phyloP scores from a whole-genome alignment of 257 asterid species.

The Solanum ahanhuiri region DNA sequence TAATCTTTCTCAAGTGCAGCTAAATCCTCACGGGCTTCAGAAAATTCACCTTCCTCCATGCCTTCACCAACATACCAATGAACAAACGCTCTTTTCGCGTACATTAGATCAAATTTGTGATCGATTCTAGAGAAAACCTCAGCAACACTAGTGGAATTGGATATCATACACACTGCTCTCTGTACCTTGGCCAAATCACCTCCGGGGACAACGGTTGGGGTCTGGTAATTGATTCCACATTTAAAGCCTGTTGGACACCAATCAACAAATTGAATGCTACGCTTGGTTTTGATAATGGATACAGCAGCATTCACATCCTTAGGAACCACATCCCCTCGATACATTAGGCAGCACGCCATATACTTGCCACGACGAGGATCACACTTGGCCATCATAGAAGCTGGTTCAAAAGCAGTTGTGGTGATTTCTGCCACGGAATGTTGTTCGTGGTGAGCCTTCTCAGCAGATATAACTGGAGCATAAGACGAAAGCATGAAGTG shows the following conservation, averaged over 20 bases:
- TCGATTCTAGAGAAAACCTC: slow-evolving; percentile 6
- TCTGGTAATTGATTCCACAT: slow-evolving; percentile 3
- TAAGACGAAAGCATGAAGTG: slow-evolving; percentile 10
- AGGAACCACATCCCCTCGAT: slow-evolving; percentile 7
- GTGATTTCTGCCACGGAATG: slow-evolving; percentile 6
- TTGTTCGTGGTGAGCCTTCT: slow-evolving; percentile 1
- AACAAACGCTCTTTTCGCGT: slow-evolving; percentile 5
- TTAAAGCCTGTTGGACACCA: slow-evolving; percentile 9
- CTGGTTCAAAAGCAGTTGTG: slow-evolving; percentile 3
- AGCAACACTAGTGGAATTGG: slow-evolving; percentile 2
- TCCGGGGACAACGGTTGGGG: slow-evolving; percentile 2
- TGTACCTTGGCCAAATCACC: slow-evolving; percentile 6
- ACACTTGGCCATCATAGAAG: slow-evolving; percentile 8
- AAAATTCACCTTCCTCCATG: slow-evolving; percentile 9
- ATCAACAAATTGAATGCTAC: slow-evolving; percentile 1
- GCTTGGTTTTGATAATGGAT: background rate
- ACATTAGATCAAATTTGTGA: slow-evolving; percentile 6
- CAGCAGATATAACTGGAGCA: slow-evolving; percentile 4
- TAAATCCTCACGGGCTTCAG: slow-evolving; percentile 7
- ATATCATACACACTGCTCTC: slow-evolving; percentile 5
- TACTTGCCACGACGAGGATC: slow-evolving; percentile 8
- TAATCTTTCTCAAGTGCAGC: slow-evolving; percentile 10
- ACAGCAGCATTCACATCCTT: slow-evolving; percentile 4
- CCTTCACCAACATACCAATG: slow-evolving; percentile 13
- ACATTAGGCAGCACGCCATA: slow-evolving; percentile 7